Conservation (phyloP, 768 basidiomycete species). For the Sarcomyxa edulis region DNA sequence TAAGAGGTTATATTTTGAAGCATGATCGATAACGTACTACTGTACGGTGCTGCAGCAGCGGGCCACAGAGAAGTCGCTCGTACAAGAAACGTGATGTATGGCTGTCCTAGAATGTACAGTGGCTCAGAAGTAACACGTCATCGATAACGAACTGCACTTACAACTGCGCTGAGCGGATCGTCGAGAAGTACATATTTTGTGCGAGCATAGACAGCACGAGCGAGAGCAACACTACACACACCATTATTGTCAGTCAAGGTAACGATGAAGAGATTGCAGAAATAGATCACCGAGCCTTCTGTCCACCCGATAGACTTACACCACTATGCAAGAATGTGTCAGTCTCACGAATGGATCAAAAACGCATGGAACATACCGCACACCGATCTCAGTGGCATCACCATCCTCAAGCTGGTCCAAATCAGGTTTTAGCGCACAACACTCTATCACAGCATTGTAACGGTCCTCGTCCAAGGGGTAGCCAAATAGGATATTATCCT, state of each 20-base stretch:
- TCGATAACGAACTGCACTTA: too few species aligned
- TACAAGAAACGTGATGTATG: slow-evolving; percentile 61
- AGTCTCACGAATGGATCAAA: too few species aligned
- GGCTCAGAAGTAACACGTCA: too few species aligned
- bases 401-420: slow-evolving; percentile 84
- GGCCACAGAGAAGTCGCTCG: slow-evolving; percentile 61
- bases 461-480: slow-evolving; percentile 66
- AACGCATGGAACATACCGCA: too few species aligned
- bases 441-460: slow-evolving; percentile 74
- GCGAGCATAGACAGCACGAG: slow-evolving; percentile 74
- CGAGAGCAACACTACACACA: slow-evolving; percentile 61
- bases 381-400: slow-evolving; percentile 80
- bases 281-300: slow-evolving; percentile 62
- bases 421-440: slow-evolving; percentile 80
- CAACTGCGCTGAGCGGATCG: slow-evolving; percentile 79
- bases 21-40: slow-evolving; percentile 35
- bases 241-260: not conserved
- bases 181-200: slow-evolving; percentile 72
- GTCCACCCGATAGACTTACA: slow-evolving; percentile 75
- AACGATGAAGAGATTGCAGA: not conserved
- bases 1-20: too few species aligned
- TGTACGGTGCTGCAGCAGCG: slow-evolving; percentile 61
- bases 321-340: too few species aligned
- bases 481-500: slow-evolving; percentile 79
- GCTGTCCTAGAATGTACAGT: too few species aligned